phyloP scores from a whole-genome alignment of 1,284 basidiomycete genomes.

The Somion occarium region DNA sequence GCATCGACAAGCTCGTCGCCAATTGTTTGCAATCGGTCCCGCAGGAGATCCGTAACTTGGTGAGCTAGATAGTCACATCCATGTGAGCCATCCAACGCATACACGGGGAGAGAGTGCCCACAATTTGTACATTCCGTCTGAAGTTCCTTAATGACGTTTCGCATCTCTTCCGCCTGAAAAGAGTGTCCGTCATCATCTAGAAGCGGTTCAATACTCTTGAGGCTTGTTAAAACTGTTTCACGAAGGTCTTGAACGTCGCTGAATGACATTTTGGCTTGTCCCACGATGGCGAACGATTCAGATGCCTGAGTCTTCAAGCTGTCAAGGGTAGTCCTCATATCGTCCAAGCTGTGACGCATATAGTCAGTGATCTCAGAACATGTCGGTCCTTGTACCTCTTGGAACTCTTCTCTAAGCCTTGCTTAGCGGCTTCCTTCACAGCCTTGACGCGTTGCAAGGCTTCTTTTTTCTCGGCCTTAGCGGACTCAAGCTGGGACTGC shows the following conservation, averaged over 20 bases:
- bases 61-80: constrained; percentile 19
- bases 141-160: constrained; percentile 21
- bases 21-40: constrained; percentile 29
- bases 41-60: constrained; percentile 32
- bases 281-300: constrained; percentile 21
- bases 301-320: constrained; percentile 27
- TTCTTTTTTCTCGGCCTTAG: constrained; percentile 23
- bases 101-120: constrained; percentile 10
- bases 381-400: constrained; percentile 15
- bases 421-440: constrained; percentile 26
- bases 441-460: constrained; percentile 19
- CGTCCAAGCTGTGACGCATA: constrained; percentile 21
- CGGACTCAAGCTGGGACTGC: constrained; percentile 19
- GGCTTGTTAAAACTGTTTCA: constrained; percentile 17
- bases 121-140: constrained; percentile 26
- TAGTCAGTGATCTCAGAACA: not conserved
- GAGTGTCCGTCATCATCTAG: constrained; percentile 23
- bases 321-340: constrained; percentile 16
- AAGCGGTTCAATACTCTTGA: constrained; percentile 23
- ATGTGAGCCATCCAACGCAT: not conserved
- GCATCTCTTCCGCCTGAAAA: constrained; percentile 18
- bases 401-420: constrained; percentile 22
- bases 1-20: constrained; percentile 30
- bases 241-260: constrained; percentile 25
- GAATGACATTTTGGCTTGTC: constrained; percentile 22